A percentile compares a stretch with the other conserved stretches of the same genome.
phyloP scores from a whole-genome alignment of 192 early-diverging fungal genomes.

The Dissophora ornata region DNA sequence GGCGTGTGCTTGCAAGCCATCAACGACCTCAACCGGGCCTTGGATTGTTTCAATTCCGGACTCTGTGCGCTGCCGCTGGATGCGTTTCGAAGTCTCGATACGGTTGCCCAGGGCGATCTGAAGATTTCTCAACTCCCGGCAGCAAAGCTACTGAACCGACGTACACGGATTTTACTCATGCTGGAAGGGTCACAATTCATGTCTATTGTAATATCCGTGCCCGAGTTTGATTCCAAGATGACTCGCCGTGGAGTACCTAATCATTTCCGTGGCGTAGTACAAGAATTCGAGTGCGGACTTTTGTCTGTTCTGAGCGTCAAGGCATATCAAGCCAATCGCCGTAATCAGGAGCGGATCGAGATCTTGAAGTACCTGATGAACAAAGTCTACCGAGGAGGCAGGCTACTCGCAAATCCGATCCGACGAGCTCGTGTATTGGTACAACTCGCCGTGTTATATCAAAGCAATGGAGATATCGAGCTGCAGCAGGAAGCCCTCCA shows the following conservation, averaged over 20 bases:
- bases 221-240: slow-evolving; percentile 19
- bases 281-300: slow-evolving; percentile 33
- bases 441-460: slow-evolving; percentile 31
- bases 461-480: not conserved
- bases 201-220: slow-evolving; percentile 5
- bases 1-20: slow-evolving; percentile 31
- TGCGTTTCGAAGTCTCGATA: slow-evolving; percentile 26
- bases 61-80: slow-evolving; percentile 16
- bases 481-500: slow-evolving; percentile 21
- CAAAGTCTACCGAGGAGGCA: slow-evolving; percentile 18
- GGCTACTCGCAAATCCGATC: slow-evolving; percentile 29
- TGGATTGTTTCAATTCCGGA: slow-evolving; percentile 23
- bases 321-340: slow-evolving; percentile 9
- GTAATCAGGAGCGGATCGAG: slow-evolving; percentile 22
- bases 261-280: slow-evolving; percentile 27
- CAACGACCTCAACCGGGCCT: slow-evolving; percentile 6
- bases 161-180: slow-evolving; percentile 20
- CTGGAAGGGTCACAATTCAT: slow-evolving; percentile 9
- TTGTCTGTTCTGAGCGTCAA: slow-evolving; percentile 25
- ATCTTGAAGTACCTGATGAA: slow-evolving; percentile 20
- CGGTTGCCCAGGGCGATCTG: not conserved
- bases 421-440: slow-evolving; percentile 51
- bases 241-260: not conserved
- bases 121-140: slow-evolving; percentile 14
- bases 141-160: slow-evolving; percentile 36